phyloP scores from a whole-genome alignment of 2,329 filamentous ascomycete genomes.

The Fusarium sp. region DNA sequence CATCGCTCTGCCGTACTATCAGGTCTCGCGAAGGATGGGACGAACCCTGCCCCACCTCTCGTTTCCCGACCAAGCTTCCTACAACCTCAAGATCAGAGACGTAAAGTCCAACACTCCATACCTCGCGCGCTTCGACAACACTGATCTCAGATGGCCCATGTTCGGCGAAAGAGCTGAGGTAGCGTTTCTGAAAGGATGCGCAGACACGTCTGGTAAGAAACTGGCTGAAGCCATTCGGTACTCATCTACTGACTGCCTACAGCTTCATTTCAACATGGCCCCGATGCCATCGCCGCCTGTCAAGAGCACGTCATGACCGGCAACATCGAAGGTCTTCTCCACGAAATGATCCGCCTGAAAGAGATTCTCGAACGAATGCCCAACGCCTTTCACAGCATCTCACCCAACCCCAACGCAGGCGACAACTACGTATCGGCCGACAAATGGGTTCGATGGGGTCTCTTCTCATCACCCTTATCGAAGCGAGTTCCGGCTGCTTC shows the following conservation, averaged over 20 bases:
- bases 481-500: conserved; percentile 61
- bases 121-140: conserved; percentile 62
- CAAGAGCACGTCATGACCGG: conserved; percentile 64
- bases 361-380: conserved; percentile 63
- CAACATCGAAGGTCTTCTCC: conserved; percentile 59
- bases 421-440: conserved; percentile 60
- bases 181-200: conserved; percentile 60
- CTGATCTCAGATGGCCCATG: conserved; percentile 62
- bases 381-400: conserved; percentile 64
- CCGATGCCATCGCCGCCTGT: conserved; percentile 61
- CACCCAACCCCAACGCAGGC: conserved; percentile 60
- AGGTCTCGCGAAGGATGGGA: conserved; percentile 61
- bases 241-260: too few relatives aligned
- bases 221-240: accelerated
- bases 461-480: conserved; percentile 61
- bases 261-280: conserved; percentile 60
- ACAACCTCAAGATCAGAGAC: conserved; percentile 61
- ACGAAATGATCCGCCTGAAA: conserved; percentile 61
- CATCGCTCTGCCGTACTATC: conserved; percentile 60
- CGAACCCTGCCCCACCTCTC: conserved; percentile 61
- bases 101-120: conserved; percentile 60
- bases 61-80: conserved; percentile 63
- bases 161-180: conserved; percentile 62
- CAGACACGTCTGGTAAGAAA: conserved; percentile 50
- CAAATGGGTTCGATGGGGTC: conserved; percentile 60